Evolutionary conservation across 805 yeast species (phyloP).

Genomic region (Pichia cephalocereana): DNA sequence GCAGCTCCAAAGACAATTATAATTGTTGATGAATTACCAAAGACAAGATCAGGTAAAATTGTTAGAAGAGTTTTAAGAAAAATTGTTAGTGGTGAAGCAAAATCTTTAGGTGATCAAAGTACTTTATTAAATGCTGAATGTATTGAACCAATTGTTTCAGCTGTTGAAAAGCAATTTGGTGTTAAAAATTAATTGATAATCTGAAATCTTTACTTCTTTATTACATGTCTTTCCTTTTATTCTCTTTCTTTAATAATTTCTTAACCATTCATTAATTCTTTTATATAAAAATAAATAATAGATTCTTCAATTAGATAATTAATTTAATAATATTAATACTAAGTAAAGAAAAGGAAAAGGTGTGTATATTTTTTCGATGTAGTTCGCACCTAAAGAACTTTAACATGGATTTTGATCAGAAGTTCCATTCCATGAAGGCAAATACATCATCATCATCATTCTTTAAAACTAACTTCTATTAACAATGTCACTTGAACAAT

Average conservation of each 20-base stretch:
- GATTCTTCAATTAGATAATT: neutral
- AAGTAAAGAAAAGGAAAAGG: no score
- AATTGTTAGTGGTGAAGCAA: slow-evolving; percentile 85
- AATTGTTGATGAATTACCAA: slow-evolving; percentile 87
- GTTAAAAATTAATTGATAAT: slow-evolving; percentile 21
- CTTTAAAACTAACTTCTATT: neutral
- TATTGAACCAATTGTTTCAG: slow-evolving; percentile 66
- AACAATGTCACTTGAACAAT: slow-evolving; percentile 51
- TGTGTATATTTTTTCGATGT: no score
- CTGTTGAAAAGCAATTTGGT: slow-evolving; percentile 43
- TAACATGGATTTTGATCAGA: no score
- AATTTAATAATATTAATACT: no score
- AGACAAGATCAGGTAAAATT: slow-evolving; percentile 97
- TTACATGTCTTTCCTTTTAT: neutral
- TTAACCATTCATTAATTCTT: neutral
- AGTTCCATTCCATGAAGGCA: no score
- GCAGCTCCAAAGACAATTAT: slow-evolving; percentile 89
- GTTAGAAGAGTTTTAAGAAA: slow-evolving; percentile 97
- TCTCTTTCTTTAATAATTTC: neutral
- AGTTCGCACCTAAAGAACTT: no score
- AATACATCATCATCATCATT: no score
- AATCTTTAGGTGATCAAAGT: slow-evolving; percentile 84
- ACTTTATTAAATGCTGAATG: slow-evolving; percentile 82
- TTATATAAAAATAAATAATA: neutral
- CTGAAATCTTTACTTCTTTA: neutral